These are phyloP conservation scores for Aspergillus fischeri DNA, from an alignment of 2,329 filamentous ascomycete genomes.

Conservation along the genomic window DNA sequence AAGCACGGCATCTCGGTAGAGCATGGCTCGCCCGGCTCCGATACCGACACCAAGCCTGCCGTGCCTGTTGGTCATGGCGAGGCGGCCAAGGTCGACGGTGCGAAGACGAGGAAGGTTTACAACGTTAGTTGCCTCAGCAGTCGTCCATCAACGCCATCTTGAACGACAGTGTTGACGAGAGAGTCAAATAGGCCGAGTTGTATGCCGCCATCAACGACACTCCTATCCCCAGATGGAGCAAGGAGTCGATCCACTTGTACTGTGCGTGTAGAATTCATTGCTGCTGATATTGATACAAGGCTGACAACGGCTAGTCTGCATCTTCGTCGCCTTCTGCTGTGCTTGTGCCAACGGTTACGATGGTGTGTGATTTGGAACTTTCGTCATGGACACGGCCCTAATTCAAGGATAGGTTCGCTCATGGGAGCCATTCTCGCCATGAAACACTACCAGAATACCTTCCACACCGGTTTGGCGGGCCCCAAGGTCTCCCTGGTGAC, in stretches of 20 bases:
- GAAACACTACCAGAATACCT: slow-evolving; percentile 35
- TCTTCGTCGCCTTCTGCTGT: slow-evolving; percentile 40
- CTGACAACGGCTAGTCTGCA: slow-evolving; percentile 30
- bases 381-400: neutral
- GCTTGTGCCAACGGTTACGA: slow-evolving; percentile 32
- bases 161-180: neutral
- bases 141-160: neutral
- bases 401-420: slow-evolving; percentile 19
- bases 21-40: neutral
- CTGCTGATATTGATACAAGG: slow-evolving; percentile 9
- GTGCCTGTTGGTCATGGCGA: slow-evolving; percentile 9
- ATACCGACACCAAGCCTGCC: neutral
- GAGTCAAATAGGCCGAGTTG: slow-evolving; percentile 42
- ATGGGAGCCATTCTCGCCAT: slow-evolving; percentile 30
- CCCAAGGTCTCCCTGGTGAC: slow-evolving; percentile 38
- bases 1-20: neutral
- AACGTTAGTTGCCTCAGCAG: slow-evolving; percentile 32
- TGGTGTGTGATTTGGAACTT: slow-evolving; percentile 8
- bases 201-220: slow-evolving; percentile 47
- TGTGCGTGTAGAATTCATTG: slow-evolving; percentile 15
- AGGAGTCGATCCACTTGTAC: slow-evolving; percentile 26
- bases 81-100: slow-evolving; percentile 25
- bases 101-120: slow-evolving; percentile 40
- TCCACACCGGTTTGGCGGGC: slow-evolving; percentile 38
- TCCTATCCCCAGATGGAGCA: slow-evolving; percentile 36